Evolutionary conservation across 805 yeast species (phyloP), one percentile per base, ranked within the genome.

Genomic region (Candida corydali): DNA sequence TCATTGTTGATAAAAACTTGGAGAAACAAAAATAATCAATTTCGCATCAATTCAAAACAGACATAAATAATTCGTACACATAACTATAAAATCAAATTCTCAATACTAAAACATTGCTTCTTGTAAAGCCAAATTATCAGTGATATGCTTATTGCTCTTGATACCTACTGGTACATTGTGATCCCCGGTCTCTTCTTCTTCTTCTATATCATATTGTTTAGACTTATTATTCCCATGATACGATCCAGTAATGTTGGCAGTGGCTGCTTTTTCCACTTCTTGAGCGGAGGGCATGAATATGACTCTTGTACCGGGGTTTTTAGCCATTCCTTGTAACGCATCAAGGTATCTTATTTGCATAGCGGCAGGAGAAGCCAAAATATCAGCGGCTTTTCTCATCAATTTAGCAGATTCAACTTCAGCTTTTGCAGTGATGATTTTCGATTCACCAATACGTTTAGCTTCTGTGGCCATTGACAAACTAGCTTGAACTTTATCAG

Each of bases 351-450:
- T 65, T 55, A 81, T 81, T 63, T 81, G 87, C 84, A 81, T 79
- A 19, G 87, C 88, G 10, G 86, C 77, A 46, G 80, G 79, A 26
- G 84, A 77, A 31, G 83, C 82, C 51, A 81, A 70, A 40, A 81
- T 79, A 57, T 81, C 86, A 36, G 87, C 86, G 19, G 87, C 86
- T 57, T 79, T 78, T 63, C 88, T 73, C 86, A 81, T 80, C 46
- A 80, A 70, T 56, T 80, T 80, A 36, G 87, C 86, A 52, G 78
- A 66, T 57, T 81, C 88, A 36, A 80, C 86, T 61, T 81, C 88
- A 14, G 86, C 86, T 55, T 73, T 75, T 24, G 86, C 86, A 43
- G 79, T 76, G 52, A 81, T 81, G 52, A 81, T 80, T 69, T 81
- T 81, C 51, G 81, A 73, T 56, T 81, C 88, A 63, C 87, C 87